Base-by-base conservation (phyloP, 2,329 filamentous ascomycete species). In the Epichloe uncinata region DNA sequence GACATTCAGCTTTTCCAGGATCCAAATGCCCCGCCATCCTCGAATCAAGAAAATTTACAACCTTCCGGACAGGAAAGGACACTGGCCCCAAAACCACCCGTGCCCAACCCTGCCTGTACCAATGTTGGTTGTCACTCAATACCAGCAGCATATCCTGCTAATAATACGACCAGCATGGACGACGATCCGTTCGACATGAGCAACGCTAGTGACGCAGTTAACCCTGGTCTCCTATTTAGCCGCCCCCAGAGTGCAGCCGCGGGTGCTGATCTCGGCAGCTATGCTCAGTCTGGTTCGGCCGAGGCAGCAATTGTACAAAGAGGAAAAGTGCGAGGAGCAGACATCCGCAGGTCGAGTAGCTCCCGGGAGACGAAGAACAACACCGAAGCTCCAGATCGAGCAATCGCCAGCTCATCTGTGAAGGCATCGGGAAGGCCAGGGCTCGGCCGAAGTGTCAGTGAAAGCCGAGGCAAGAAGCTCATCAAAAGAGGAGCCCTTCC, bases 181-280 rank as follows among this genome's bases (percentile, higher is more conserved):
- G 74, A 77, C 8, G 71, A 79, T 52, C 68, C 73, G 0, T 81
- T 81, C 55, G 66, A 69, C 22, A 67, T 74, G 30, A 64, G 71
- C 37, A 69, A 64, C 44, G 66, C 71, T 5, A 66, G 62, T 30
- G 69, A 69, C 7, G 74, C 69, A n/a, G 78, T 83, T 5, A 70
- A 83, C 55, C 79, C 79, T 1, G 79, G 76, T 7, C 65, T 83
- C 15, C 63, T 83, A 7, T 77, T 79, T 58, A 75, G 73, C 54
- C 69, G 71, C 11, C 72, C 75, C 22, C 69, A 69, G 12, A 73
- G 73, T 18, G 71, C 73, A 3, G 59, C 62, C 48, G 69, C 76
- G 65, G 69, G 73, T 40, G 53, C 67, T 22, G 60, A 60, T 44
- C 70, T 65, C 42, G 57, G 61, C 38, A 52, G 56, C 11, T 56